These are phyloP conservation scores for Chlorella variabilis DNA, from an alignment of 163 green algal genomes.

Conservation along the genomic window DNA sequence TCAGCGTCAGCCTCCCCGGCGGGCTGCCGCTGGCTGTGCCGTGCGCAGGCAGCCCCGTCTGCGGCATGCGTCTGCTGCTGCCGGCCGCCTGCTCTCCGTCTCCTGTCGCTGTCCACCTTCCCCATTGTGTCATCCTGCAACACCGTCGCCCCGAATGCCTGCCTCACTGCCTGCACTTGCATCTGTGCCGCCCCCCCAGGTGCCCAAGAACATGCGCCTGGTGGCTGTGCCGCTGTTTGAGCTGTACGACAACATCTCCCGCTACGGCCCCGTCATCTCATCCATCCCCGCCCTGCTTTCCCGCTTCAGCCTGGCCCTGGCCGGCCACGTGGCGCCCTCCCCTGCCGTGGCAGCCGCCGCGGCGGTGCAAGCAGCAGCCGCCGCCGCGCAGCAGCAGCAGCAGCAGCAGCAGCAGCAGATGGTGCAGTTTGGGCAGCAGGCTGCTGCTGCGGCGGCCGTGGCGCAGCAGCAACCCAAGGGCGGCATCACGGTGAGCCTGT, in stretches of 20 bases:
- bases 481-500: conserved; percentile 17
- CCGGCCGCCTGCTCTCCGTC: too few relatives aligned
- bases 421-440: conserved; percentile 11
- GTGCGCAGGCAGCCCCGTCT: too few relatives aligned
- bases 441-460: background rate
- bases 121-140: too few relatives aligned
- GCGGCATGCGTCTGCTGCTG: too few relatives aligned
- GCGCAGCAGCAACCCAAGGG: background rate
- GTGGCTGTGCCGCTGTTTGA: conserved; percentile 97
- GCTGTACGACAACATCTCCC: conserved; percentile 90
- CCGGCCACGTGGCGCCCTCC: background rate
- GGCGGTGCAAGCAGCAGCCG: background rate
- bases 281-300: conserved; percentile 73
- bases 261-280: conserved; percentile 88
- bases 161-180: too few relatives aligned
- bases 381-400: conserved; percentile 1
- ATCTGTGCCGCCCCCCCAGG: too few relatives aligned
- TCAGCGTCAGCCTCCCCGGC: too few relatives aligned
- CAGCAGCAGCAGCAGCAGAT: conserved; percentile 18
- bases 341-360: background rate
- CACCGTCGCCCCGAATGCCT: background rate
- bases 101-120: too few relatives aligned
- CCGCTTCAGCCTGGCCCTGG: conserved; percentile 62
- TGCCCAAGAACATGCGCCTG: conserved; percentile 94
- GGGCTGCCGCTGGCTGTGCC: too few relatives aligned